Conservation (phyloP, 2,329 filamentous ascomycete species). For the Colletotrichum brevisporum region DNA sequence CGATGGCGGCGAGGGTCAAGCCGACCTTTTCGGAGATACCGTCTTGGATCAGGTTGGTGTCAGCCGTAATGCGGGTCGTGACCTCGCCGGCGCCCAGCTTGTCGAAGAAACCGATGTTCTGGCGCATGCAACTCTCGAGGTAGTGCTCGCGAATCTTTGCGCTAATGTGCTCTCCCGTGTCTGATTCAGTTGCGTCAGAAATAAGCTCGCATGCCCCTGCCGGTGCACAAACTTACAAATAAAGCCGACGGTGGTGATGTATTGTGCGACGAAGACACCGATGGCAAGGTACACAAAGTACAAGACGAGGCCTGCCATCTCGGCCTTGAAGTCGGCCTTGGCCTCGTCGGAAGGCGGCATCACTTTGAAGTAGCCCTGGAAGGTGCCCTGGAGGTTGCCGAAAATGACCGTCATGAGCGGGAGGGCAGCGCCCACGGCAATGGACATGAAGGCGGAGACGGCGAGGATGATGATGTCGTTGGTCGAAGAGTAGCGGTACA, state of each 20-base stretch:
- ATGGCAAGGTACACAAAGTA: constrained; percentile 91
- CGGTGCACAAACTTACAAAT: constrained; percentile 68
- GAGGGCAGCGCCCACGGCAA: constrained; percentile 80
- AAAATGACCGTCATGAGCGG: constrained; percentile 89
- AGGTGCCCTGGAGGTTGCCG: constrained; percentile 80
- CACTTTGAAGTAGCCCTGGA: constrained; percentile 71
- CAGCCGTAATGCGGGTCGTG: constrained; percentile 92
- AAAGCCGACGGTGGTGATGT: constrained; percentile 87
- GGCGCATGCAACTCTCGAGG: constrained; percentile 84
- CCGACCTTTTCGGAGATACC: constrained; percentile 93
- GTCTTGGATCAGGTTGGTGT: constrained; percentile 94
- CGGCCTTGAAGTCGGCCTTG: constrained; percentile 69
- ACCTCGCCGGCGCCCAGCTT: constrained; percentile 94
- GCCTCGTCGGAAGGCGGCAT: constrained; percentile 52
- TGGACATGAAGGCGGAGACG: constrained; percentile 74
- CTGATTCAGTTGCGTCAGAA: constrained; percentile 27
- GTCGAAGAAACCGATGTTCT: constrained; percentile 95
- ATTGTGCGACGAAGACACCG: constrained; percentile 82
- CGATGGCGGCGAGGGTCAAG: constrained; percentile 80
- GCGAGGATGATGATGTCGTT: constrained; percentile 75
- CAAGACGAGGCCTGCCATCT: constrained; percentile 76
- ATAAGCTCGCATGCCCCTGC: constrained; percentile 1
- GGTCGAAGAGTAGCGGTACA: constrained; percentile 79
- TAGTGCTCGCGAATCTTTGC: constrained; percentile 87
- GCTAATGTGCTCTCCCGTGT: constrained; percentile 83